Base-by-base conservation (phyloP, 164 flowering plant species). In the Echeveria elegans region DNA sequence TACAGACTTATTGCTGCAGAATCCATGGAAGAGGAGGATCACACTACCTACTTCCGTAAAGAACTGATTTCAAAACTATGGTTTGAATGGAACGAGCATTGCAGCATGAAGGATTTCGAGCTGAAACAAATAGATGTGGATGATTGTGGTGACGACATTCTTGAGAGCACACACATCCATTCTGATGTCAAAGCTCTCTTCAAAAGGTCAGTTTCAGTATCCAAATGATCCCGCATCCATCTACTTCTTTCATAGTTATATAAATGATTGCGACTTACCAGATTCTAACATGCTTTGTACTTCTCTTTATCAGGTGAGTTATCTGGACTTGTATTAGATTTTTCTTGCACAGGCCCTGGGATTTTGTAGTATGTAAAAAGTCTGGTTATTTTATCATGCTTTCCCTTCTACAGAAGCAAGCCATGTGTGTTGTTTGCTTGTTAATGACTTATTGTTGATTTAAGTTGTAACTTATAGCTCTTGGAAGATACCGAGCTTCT, bases 61-160 rank as follows among this genome's bases (percentile, higher is more conserved):
- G 96, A 94, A 70, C 61, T 80, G 30, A 88, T 89, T 47, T 77
- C 95, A 0, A 94, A 84, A 69, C 77, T 87, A 82, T 91, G 97
- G 98, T 94, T 94, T 60, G 98, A 94, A 64, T 91, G 96, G 96
- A 80, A 80, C 62, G 87, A 82, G 73, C 70, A 60, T 30, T 72
- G 81, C 73, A 82, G 82, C 6, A 63, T 65, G 43, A 69, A 34
- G 1, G 74, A 77, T 11, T 83, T 85, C 70, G 78, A 78, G 11
- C 73, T 88, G 77, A 83, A 85, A 71, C 68, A 68, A 1, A 80
- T 88, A 14, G 84, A 83, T 66, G 71, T 77, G 10, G 70, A 72
- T 15, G 75, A 82, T 0, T 79, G 81, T 65, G 95, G 77, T 23
- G 97, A 93, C 74, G 1, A 15, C 21, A 90, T 90, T 72, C 56